A percentile compares a stretch with the other conserved stretches of the same genome.
phyloP scores from a whole-genome alignment of 2,329 filamentous ascomycete genomes.

The Colletotrichum gloeosporioides region DNA sequence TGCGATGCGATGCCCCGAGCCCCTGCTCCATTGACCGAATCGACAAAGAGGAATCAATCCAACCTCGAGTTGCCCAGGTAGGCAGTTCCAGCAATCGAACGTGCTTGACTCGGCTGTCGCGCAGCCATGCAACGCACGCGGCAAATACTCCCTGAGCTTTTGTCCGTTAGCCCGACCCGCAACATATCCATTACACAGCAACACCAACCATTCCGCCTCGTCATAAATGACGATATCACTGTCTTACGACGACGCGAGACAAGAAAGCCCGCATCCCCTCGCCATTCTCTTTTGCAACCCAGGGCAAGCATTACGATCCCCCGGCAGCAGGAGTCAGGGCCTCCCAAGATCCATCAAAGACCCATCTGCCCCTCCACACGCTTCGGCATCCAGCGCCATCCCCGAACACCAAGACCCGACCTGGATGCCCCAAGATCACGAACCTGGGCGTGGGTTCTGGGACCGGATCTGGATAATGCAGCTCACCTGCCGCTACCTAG shows the following conservation, averaged over 20 bases:
- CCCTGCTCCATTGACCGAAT: neutral
- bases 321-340: neutral
- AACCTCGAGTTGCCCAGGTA: neutral
- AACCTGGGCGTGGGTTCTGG: neutral
- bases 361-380: neutral
- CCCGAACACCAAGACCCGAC: neutral
- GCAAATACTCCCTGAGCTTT: neutral
- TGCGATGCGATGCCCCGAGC: neutral
- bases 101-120: neutral
- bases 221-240: slow-evolving; percentile 11
- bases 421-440: neutral
- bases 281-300: neutral
- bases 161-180: neutral
- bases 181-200: neutral
- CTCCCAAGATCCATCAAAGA: neutral
- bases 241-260: slow-evolving; percentile 1
- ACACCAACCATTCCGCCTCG: neutral
- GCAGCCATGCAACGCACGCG: neutral
- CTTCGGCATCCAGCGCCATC: neutral
- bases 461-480: neutral
- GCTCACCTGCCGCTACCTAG: neutral
- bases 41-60: neutral
- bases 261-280: neutral
- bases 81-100: neutral
- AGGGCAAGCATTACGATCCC: neutral